Evolutionary conservation across 2,329 filamentous ascomycete species (phyloP).

Genomic region (Aspergillus quadricinctus): DNA sequence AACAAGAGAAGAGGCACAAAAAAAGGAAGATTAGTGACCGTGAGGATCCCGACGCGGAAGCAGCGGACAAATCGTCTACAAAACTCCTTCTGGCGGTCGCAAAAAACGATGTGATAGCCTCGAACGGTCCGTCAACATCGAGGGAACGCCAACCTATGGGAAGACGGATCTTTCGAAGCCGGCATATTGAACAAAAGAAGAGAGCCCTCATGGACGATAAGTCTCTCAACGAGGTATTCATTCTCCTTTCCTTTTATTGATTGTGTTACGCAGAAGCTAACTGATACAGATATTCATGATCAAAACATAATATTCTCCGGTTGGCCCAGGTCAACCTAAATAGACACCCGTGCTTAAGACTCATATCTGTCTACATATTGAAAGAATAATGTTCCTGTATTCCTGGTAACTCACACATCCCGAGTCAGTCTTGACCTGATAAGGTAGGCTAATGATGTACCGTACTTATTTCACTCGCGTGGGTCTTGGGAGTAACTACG

Average conservation of each 20-base stretch:
- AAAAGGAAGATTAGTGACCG: conserved; percentile 33
- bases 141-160: conserved; percentile 48
- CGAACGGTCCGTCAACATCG: conserved; percentile 45
- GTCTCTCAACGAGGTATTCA: conserved; percentile 75
- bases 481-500: background rate
- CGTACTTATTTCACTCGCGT: background rate
- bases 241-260: background rate
- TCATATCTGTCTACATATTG: background rate
- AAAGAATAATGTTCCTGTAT: background rate
- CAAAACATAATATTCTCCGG: conserved; percentile 15
- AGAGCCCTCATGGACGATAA: conserved; percentile 75
- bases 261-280: conserved; percentile 9
- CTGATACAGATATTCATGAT: conserved; percentile 35
- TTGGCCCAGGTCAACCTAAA: background rate
- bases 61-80: background rate
- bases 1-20: conserved; percentile 31
- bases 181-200: conserved; percentile 85
- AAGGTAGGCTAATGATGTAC: too few relatives aligned
- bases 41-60: conserved; percentile 21
- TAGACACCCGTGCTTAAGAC: background rate
- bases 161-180: conserved; percentile 69
- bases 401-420: background rate
- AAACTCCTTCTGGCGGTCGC: conserved; percentile 15
- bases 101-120: conserved; percentile 35
- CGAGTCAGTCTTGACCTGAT: background rate